Conservation (phyloP, 2,329 filamentous ascomycete species). For the Herpotrichia juniperi region DNA sequence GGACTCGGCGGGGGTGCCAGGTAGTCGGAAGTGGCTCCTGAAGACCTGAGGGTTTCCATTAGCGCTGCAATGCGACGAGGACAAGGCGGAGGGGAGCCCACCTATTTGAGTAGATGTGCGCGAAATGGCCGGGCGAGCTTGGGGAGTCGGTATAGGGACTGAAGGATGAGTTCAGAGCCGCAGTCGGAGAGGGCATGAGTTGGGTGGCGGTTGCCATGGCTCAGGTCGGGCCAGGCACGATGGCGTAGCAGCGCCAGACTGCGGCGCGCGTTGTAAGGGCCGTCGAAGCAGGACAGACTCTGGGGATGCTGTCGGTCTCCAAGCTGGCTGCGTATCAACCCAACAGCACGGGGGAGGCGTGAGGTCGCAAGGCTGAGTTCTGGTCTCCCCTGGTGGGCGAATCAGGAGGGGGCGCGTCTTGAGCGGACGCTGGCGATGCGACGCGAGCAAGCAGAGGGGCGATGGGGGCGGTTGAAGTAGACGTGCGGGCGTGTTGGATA, state of each 20-base stretch:
- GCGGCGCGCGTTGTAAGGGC: conserved; percentile 23
- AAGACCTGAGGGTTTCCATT: conserved; percentile 48
- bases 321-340: conserved; percentile 14
- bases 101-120: conserved; percentile 49
- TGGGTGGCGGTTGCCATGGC: conserved; percentile 49
- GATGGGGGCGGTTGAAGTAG: conserved; percentile 19
- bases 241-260: conserved; percentile 28
- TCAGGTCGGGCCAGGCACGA: conserved; percentile 21
- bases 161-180: conserved; percentile 52
- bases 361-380: conserved; percentile 28
- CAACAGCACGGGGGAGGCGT: neutral
- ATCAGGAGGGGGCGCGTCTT: conserved; percentile 28
- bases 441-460: conserved; percentile 18
- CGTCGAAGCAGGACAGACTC: conserved; percentile 1
- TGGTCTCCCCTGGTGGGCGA: conserved; percentile 11
- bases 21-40: conserved; percentile 53
- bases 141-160: conserved; percentile 59
- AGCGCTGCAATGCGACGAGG: conserved; percentile 16
- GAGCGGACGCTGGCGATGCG: conserved; percentile 20
- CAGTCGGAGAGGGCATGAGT: conserved; percentile 53
- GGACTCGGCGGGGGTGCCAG: conserved; percentile 55
- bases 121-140: conserved; percentile 54
- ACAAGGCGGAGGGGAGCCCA: conserved; percentile 44
- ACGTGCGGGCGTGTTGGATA: conserved; percentile 3
- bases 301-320: neutral